A percentile compares a stretch with the other conserved stretches of the same genome.
Evolutionary conservation across 225 moss, liverwort and hornwort genomes (phyloP).

Genomic region (Polytrichum formosum): DNA sequence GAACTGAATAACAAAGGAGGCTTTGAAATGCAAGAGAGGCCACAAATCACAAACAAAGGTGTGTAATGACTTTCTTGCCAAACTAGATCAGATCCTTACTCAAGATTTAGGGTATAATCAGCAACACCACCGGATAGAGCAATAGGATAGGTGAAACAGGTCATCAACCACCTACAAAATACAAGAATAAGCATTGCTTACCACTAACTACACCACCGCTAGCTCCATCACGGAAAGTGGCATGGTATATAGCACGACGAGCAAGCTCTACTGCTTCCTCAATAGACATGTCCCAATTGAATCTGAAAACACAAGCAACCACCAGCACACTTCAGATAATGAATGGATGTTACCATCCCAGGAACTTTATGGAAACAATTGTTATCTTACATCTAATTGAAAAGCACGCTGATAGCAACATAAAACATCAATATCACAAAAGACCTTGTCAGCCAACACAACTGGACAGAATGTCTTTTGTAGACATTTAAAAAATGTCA

Average conservation of each 20-base stretch:
- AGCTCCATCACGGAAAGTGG: conserved; percentile 90
- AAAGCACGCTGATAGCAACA: not conserved
- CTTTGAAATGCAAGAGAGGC: not conserved
- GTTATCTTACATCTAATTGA: not conserved
- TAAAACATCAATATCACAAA: conserved; percentile 1
- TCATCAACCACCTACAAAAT: no score
- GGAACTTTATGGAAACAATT: conserved; percentile 7
- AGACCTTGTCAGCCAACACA: no score
- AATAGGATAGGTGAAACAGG: not conserved
- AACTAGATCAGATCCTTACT: not conserved
- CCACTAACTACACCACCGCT: conserved; percentile 94
- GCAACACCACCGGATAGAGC: not conserved
- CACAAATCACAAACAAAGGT: not conserved
- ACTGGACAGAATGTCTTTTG: no score
- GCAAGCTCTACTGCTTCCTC: conserved; percentile 93
- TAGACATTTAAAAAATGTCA: not conserved
- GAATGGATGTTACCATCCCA: not conserved
- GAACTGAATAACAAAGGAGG: not conserved
- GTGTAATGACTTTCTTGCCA: no score
- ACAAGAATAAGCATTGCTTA: conserved; percentile 21
- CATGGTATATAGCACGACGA: conserved; percentile 85
- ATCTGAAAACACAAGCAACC: conserved; percentile 35
- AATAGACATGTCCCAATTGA: conserved; percentile 74
- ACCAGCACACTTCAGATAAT: not conserved
- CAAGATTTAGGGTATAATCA: not conserved